These are phyloP conservation scores for Tolypocladium pustulatum DNA, from an alignment of 2,329 filamentous ascomycete genomes.

Conservation along the genomic window DNA sequence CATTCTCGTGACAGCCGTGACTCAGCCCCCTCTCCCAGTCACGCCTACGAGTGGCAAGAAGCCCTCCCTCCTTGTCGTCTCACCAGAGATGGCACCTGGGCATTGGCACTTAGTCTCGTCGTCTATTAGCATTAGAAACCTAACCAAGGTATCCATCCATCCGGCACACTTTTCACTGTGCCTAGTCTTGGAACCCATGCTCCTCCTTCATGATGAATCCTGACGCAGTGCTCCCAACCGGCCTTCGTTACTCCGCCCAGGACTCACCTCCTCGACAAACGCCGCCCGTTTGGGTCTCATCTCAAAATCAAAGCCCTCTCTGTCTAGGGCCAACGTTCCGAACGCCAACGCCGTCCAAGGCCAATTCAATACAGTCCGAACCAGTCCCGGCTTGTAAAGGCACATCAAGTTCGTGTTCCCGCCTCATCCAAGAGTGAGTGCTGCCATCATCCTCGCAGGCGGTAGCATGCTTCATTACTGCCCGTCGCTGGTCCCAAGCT, in stretches of 20 bases:
- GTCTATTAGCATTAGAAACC: constrained; percentile 10
- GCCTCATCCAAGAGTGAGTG: constrained; percentile 2
- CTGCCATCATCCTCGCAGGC: constrained; percentile 2
- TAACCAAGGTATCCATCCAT: constrained; percentile 7
- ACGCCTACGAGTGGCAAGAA: not conserved
- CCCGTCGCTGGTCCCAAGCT: constrained; percentile 9
- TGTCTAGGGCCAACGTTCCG: not conserved
- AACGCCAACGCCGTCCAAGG: not conserved
- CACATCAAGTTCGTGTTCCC: not conserved
- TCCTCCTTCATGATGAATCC: not conserved
- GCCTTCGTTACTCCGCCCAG: not conserved
- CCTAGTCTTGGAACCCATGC: not conserved
- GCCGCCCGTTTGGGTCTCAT: not conserved
- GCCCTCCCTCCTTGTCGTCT: not conserved
- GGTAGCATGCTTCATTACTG: constrained; percentile 6
- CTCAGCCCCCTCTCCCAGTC: not conserved
- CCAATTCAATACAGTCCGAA: not conserved
- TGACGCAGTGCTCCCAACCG: not conserved
- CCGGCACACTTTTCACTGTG: not conserved
- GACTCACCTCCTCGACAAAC: not conserved
- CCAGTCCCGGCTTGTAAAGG: not conserved
- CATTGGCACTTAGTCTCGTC: not conserved
- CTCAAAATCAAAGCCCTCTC: not conserved
- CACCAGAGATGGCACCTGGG: not conserved
- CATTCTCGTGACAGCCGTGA: not conserved